Conservation (phyloP, 768 basidiomycete species). For the Tephrocybe sp. region DNA sequence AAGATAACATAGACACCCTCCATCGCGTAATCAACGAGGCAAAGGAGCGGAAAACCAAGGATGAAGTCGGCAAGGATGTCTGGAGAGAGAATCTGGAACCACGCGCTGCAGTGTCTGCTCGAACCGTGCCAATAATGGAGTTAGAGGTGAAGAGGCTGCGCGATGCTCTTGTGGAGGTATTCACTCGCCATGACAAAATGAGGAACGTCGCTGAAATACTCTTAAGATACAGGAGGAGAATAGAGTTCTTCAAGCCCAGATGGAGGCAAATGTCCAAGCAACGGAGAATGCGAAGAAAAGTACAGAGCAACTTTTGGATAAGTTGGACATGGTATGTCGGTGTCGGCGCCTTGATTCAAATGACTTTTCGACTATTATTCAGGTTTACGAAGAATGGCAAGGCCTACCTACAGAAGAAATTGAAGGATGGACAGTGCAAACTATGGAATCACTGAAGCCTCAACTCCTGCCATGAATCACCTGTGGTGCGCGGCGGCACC, state of each 20-base stretch:
- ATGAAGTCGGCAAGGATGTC: constrained; percentile 48
- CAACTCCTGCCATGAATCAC: constrained; percentile 24
- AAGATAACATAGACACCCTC: constrained; percentile 68
- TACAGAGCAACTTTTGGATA: constrained; percentile 46
- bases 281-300: constrained; percentile 47
- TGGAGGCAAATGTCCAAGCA: constrained; percentile 48
- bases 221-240: constrained; percentile 64
- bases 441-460: constrained; percentile 39
- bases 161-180: constrained; percentile 38
- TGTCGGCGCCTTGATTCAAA: not conserved
- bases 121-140: constrained; percentile 60
- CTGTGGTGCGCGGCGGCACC: not conserved
- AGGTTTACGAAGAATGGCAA: constrained; percentile 54
- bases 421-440: constrained; percentile 53
- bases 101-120: constrained; percentile 58
- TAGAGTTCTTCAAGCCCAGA: constrained; percentile 39
- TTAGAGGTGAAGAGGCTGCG: constrained; percentile 39
- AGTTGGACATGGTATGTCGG: constrained; percentile 50
- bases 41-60: constrained; percentile 50
- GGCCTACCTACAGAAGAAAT: constrained; percentile 65
- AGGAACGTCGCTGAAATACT: not conserved
- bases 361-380: constrained; percentile 9
- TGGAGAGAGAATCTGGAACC: constrained; percentile 72
- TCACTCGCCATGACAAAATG: not conserved
- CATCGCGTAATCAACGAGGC: constrained; percentile 73